Conservation (phyloP, 1,284 basidiomycete species). For the Malassezia furfur region DNA sequence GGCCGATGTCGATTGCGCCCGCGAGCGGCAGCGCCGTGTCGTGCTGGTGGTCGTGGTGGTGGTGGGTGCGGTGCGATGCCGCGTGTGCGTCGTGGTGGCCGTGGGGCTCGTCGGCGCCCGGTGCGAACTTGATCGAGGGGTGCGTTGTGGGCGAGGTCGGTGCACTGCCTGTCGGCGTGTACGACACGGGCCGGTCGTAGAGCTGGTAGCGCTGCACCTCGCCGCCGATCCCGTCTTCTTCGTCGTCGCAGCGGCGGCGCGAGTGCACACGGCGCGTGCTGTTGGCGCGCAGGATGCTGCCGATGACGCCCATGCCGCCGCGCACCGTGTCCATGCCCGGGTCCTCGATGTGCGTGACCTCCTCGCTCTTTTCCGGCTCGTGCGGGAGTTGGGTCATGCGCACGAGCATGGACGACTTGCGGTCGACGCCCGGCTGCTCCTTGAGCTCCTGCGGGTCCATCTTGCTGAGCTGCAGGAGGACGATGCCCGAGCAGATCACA, state of each 20-base stretch:
- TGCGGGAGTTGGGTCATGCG: constrained; percentile 33
- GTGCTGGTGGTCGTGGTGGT: constrained; percentile 23
- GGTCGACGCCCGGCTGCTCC: constrained; percentile 37
- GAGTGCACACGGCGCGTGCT: constrained; percentile 31
- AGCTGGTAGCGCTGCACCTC: constrained; percentile 35
- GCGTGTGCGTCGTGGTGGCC: constrained; percentile 23
- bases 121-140: constrained; percentile 24
- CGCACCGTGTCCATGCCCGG: constrained; percentile 46
- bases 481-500: constrained; percentile 73
- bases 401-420: constrained; percentile 38
- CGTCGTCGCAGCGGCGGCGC: constrained; percentile 17
- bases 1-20: not conserved
- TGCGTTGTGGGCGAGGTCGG: not conserved
- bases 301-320: constrained; percentile 44
- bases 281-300: constrained; percentile 41
- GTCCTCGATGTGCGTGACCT: constrained; percentile 32
- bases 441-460: constrained; percentile 46
- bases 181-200: constrained; percentile 33
- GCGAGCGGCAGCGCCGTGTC: not conserved
- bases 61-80: not conserved
- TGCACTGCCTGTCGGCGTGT: constrained; percentile 12
- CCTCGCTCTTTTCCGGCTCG: constrained; percentile 19
- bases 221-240: constrained; percentile 10
- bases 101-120: constrained; percentile 23
- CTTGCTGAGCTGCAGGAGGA: constrained; percentile 90